These are phyloP conservation scores for Scheffersomyces amazonensis DNA, from an alignment of 805 yeast species.

Conservation along the genomic window DNA sequence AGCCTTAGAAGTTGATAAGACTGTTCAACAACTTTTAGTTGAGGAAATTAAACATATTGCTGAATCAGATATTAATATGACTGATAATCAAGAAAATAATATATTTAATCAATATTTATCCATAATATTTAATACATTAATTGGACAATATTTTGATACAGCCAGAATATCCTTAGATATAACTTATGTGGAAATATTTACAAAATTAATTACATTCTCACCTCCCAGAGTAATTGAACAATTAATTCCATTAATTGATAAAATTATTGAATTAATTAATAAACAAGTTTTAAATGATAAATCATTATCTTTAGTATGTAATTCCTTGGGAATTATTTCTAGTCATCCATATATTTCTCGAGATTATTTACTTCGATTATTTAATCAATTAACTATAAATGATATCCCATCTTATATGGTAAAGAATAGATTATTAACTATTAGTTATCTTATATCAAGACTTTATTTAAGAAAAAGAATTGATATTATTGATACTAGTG, in stretches of 20 bases:
- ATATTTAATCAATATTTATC: slow-evolving; percentile 19
- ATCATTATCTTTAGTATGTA: slow-evolving; percentile 34
- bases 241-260: slow-evolving; percentile 13
- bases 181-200: slow-evolving; percentile 34
- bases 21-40: slow-evolving; percentile 35
- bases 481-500: slow-evolving; percentile 7
- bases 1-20: slow-evolving; percentile 60
- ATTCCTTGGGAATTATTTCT: slow-evolving; percentile 46
- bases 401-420: slow-evolving; percentile 6
- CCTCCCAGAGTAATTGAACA: slow-evolving; percentile 21
- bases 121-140: slow-evolving; percentile 35
- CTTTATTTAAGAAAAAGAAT: slow-evolving; percentile 30
- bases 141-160: slow-evolving; percentile 16
- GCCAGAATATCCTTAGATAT: slow-evolving; percentile 15
- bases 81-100: slow-evolving; percentile 13
- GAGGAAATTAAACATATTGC: slow-evolving; percentile 15
- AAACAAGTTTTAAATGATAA: slow-evolving; percentile 18
- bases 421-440: slow-evolving; percentile 24
- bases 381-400: slow-evolving; percentile 3
- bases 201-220: slow-evolving; percentile 29
- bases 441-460: slow-evolving; percentile 48
- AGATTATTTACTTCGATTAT: slow-evolving; percentile 5
- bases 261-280: slow-evolving; percentile 22
- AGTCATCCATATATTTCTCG: slow-evolving; percentile 33
- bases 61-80: slow-evolving; percentile 14